Evolutionary conservation across 352 stramenopile species (phyloP).

Genomic region (Pythium insidiosum): DNA sequence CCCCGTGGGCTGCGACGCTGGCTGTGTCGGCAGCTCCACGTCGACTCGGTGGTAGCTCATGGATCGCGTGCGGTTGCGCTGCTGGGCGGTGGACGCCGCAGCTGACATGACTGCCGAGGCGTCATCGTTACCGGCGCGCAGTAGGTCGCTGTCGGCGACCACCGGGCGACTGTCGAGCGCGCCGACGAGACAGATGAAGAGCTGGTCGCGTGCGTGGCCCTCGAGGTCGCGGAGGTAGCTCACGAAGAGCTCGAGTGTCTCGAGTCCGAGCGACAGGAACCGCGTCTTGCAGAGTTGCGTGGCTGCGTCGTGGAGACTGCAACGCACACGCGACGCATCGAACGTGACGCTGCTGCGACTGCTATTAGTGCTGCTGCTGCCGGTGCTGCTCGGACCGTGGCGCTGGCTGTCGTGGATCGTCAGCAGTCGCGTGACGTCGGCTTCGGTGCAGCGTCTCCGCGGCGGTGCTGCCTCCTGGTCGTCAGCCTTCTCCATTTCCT

Average conservation of each 20-base stretch:
- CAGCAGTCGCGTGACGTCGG: constrained; percentile 9
- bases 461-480: neutral
- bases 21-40: constrained; percentile 1
- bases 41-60: neutral
- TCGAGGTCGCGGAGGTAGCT: constrained; percentile 50
- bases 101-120: neutral
- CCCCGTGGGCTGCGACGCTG: constrained; percentile 6
- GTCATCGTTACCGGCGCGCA: no score
- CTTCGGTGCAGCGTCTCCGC: constrained; percentile 3
- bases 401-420: neutral
- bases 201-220: constrained; percentile 28
- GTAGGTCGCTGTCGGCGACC: constrained; percentile 57
- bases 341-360: neutral
- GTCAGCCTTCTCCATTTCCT: constrained; percentile 5
- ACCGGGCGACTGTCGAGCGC: constrained; percentile 36
- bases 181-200: constrained; percentile 60
- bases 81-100: neutral
- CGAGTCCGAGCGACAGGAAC: constrained; percentile 66
- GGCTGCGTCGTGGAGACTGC: constrained; percentile 22
- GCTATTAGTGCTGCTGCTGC: neutral
- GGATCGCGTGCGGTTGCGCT: neutral
- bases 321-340: constrained; percentile 10
- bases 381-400: neutral
- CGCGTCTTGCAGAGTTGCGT: constrained; percentile 48
- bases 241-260: constrained; percentile 58